Conservation (phyloP, 345 rosid genomes). For the Brassica carinata region DNA sequence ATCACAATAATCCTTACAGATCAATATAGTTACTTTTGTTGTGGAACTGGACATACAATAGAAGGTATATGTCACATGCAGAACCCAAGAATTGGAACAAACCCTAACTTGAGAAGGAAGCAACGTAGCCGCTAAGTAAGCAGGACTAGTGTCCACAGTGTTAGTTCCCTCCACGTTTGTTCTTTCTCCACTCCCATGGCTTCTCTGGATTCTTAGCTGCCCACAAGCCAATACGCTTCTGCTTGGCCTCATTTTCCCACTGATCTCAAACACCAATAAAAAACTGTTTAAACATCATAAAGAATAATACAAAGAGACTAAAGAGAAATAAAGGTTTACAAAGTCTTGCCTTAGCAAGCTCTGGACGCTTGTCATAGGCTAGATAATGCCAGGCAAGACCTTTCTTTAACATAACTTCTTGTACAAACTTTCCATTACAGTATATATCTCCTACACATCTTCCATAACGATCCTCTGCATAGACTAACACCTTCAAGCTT, state of each 20-base stretch:
- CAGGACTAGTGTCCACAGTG: not conserved
- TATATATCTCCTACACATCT: slow-evolving; percentile 77
- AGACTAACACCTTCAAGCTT: slow-evolving; percentile 63
- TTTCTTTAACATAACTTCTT: slow-evolving; percentile 80
- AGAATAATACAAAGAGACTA: slow-evolving; percentile 2
- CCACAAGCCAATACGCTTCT: slow-evolving; percentile 74
- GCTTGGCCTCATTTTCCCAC: slow-evolving; percentile 87
- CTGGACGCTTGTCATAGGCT: slow-evolving; percentile 62
- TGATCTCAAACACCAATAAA: slow-evolving; percentile 11
- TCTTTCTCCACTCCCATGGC: slow-evolving; percentile 91
- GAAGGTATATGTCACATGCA: not conserved
- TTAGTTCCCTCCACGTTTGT: slow-evolving; percentile 49
- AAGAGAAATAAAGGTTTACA: not conserved
- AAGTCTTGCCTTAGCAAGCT: slow-evolving; percentile 55
- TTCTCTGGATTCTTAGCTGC: slow-evolving; percentile 66
- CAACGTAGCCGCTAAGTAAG: not conserved
- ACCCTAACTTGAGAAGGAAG: not conserved
- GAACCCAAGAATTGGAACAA: not conserved
- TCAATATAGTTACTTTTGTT: slow-evolving; percentile 8
- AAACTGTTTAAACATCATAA: not conserved
- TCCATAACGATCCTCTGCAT: slow-evolving; percentile 63
- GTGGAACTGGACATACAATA: slow-evolving; percentile 6
- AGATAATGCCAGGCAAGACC: slow-evolving; percentile 88
- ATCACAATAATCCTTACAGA: slow-evolving; percentile 4
- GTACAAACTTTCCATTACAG: slow-evolving; percentile 59